phyloP scores from a whole-genome alignment of 2,329 filamentous ascomycete species.

The Coniochaeta pulveracea region DNA sequence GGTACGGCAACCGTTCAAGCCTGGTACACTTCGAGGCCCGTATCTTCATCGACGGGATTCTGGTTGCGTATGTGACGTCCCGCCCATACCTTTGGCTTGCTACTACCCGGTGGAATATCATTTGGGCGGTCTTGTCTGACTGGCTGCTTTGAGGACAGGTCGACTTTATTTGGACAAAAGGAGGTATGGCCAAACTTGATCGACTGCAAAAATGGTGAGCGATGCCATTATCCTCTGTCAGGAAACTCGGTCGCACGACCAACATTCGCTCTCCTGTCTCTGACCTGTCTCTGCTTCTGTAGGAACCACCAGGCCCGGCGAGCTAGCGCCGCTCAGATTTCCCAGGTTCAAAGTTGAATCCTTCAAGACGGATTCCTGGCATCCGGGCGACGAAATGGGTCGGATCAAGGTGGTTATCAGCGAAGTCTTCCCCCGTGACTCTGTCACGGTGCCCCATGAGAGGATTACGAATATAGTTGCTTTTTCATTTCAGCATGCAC shows the following conservation, averaged over 20 bases:
- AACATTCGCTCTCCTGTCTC: no score
- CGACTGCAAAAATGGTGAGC: no score
- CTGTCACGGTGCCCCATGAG: slow-evolving; percentile 43
- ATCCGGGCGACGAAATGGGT: slow-evolving; percentile 57
- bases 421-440: slow-evolving; percentile 55
- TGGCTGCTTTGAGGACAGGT: no score
- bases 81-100: no score
- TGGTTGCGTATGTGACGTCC: slow-evolving; percentile 42
- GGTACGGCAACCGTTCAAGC: slow-evolving; percentile 44
- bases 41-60: slow-evolving; percentile 56
- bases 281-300: no score
- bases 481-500: slow-evolving; percentile 81
- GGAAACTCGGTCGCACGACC: no score
- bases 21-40: slow-evolving; percentile 52
- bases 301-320: slow-evolving; percentile 47
- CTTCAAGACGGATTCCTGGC: slow-evolving; percentile 60
- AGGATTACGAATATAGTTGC: slow-evolving; percentile 60
- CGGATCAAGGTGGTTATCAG: slow-evolving; percentile 68
- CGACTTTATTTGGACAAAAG: no score
- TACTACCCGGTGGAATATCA: no score
- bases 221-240: no score
- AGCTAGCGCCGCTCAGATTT: slow-evolving; percentile 54
- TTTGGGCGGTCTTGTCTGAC: no score
- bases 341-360: slow-evolving; percentile 61
- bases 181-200: no score